Evolutionary conservation across 2,329 filamentous ascomycete species (phyloP).

Genomic region (Colletotrichum plurivorum): DNA sequence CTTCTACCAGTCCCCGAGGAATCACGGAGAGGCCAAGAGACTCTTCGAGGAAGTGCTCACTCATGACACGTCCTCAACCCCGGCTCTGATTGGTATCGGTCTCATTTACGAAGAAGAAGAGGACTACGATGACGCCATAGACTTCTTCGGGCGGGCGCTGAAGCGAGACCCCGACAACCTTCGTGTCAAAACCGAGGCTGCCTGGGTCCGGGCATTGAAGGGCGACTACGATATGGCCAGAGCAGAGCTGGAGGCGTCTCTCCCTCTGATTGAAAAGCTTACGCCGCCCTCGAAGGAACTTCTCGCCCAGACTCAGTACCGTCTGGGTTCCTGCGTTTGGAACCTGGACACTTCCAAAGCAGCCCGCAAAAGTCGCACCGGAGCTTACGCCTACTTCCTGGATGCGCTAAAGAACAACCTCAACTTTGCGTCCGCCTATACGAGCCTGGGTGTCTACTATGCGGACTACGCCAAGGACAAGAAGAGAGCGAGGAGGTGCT

Average conservation of each 20-base stretch:
- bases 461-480: constrained; percentile 91
- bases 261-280: constrained; percentile 76
- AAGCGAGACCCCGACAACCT: constrained; percentile 81
- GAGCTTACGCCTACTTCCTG: constrained; percentile 88
- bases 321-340: constrained; percentile 90
- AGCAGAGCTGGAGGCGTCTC: constrained; percentile 77
- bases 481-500: constrained; percentile 89
- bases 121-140: constrained; percentile 85
- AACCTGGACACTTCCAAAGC: constrained; percentile 81
- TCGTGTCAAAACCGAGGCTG: constrained; percentile 86
- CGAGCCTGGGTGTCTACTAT: constrained; percentile 90
- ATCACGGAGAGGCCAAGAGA: constrained; percentile 89
- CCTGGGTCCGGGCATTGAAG: constrained; percentile 90
- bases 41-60: constrained; percentile 87
- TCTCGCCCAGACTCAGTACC: constrained; percentile 88
- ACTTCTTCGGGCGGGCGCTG: constrained; percentile 84
- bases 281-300: constrained; percentile 75
- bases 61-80: constrained; percentile 81
- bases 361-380: constrained; percentile 83
- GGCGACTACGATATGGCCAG: constrained; percentile 80
- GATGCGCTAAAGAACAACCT: constrained; percentile 88
- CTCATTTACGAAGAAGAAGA: constrained; percentile 95
- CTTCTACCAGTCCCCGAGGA: constrained; percentile 88
- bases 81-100: constrained; percentile 89
- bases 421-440: constrained; percentile 92